Evolutionary conservation across 768 basidiomycete genomes (phyloP).

Genomic region (Lanmaoa pseudosensibilis): DNA sequence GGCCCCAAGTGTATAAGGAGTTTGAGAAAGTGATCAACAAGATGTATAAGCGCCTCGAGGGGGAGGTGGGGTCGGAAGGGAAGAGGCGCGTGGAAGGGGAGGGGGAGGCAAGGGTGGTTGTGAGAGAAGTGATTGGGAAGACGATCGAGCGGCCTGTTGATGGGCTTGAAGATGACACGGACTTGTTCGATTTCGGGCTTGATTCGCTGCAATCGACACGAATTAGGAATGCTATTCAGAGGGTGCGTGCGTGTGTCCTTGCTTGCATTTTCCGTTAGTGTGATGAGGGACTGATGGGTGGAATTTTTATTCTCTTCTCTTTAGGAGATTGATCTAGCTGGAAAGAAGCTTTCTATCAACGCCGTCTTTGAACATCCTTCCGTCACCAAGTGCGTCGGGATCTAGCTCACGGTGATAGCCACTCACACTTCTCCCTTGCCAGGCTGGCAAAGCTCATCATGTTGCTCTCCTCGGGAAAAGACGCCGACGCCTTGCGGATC

Average conservation of each 20-base stretch:
- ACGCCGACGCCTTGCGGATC: constrained; percentile 16
- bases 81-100: constrained; percentile 15
- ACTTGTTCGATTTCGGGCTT: constrained; percentile 49
- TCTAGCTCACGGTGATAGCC: background rate
- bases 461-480: constrained; percentile 34
- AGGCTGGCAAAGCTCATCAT: constrained; percentile 45
- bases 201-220: constrained; percentile 54
- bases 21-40: constrained; percentile 47
- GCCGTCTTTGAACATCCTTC: constrained; percentile 54
- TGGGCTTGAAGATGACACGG: constrained; percentile 33
- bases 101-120: constrained; percentile 7
- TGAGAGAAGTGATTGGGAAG: constrained; percentile 21
- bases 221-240: constrained; percentile 49
- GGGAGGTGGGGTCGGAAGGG: constrained; percentile 30
- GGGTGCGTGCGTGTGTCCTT: constrained; percentile 30
- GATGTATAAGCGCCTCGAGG: constrained; percentile 44
- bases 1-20: constrained; percentile 50
- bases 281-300: constrained; percentile 8
- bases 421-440: constrained; percentile 1
- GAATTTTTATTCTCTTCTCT: background rate
- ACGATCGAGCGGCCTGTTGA: constrained; percentile 21
- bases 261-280: constrained; percentile 17
- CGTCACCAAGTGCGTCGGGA: constrained; percentile 34
- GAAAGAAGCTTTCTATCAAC: constrained; percentile 24
- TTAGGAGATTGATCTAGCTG: constrained; percentile 19